A percentile compares a stretch with the other conserved stretches of the same genome.
Conservation (phyloP, 2,329 filamentous ascomycete genomes). For the Colletotrichum salicis region DNA sequence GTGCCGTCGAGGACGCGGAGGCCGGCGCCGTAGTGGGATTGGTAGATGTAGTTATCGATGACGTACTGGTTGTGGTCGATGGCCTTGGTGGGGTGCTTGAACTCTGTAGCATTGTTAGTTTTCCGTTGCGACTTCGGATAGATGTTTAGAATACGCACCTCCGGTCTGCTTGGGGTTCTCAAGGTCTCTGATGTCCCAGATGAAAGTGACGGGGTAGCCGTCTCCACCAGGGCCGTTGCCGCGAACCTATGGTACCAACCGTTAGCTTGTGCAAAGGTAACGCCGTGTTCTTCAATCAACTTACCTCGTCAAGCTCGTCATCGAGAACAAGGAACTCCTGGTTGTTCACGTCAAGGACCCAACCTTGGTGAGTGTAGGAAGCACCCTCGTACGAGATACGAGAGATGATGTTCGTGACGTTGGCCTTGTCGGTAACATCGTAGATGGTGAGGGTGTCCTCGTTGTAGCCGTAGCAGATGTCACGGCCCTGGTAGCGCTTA, state of each 20-base stretch:
- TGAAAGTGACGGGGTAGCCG: conserved; percentile 60
- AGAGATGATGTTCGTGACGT: conserved; percentile 58
- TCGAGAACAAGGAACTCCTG: conserved; percentile 61
- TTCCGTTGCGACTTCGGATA: not conserved
- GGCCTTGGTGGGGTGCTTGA: conserved; percentile 51
- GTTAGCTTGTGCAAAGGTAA: not conserved
- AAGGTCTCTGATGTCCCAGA: conserved; percentile 59
- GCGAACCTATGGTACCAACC: conserved; percentile 35
- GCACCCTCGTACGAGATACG: conserved; percentile 66
- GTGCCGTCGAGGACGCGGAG: conserved; percentile 53
- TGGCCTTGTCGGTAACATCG: conserved; percentile 61
- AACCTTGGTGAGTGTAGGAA: conserved; percentile 69
- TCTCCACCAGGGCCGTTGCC: conserved; percentile 51
- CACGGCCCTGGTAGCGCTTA: conserved; percentile 55
- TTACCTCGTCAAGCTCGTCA: conserved; percentile 63
- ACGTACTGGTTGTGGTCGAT: conserved; percentile 64
- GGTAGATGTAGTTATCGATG: conserved; percentile 55
- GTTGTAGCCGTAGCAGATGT: conserved; percentile 69
- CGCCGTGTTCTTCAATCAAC: not conserved
- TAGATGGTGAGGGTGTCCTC: conserved; percentile 64
- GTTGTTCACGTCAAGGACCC: conserved; percentile 57
- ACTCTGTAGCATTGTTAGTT: conserved; percentile 50
- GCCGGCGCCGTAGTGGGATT: conserved; percentile 62
- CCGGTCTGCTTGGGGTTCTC: conserved; percentile 56
- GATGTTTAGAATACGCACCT: conserved; percentile 16